These are phyloP conservation scores for Venturia aucupariae DNA, from an alignment of 2,329 filamentous ascomycete species.

Conservation along the genomic window DNA sequence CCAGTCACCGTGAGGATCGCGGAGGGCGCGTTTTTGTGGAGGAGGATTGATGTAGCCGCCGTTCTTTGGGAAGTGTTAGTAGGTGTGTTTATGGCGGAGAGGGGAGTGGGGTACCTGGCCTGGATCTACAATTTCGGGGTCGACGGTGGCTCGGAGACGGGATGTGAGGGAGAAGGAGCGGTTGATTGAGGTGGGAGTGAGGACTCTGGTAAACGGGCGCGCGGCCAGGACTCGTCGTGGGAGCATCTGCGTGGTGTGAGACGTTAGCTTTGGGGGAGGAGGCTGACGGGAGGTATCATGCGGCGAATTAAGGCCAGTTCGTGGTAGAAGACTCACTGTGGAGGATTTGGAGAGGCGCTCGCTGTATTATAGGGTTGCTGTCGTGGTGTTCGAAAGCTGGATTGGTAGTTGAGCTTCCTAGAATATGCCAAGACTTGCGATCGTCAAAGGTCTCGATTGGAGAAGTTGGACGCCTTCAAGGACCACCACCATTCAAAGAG, in stretches of 20 bases:
- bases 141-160: conserved; percentile 22
- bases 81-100: not conserved
- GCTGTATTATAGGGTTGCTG: not conserved
- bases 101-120: not conserved
- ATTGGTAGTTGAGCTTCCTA: not conserved
- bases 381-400: not conserved
- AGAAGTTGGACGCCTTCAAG: no score
- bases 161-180: conserved; percentile 21
- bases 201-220: conserved; percentile 29
- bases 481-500: no score
- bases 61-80: conserved; percentile 45
- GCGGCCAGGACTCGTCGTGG: conserved; percentile 34
- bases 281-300: not conserved
- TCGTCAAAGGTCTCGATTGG: not conserved
- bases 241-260: conserved; percentile 27
- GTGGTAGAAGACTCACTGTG: not conserved
- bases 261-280: not conserved
- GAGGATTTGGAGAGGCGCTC: not conserved
- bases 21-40: conserved; percentile 75
- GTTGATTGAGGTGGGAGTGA: conserved; percentile 17
- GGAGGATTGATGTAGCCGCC: conserved; percentile 76
- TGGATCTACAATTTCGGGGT: conserved; percentile 22
- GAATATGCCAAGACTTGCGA: not conserved
- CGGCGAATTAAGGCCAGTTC: not conserved
- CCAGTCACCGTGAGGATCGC: conserved; percentile 88